A percentile compares a stretch with the other conserved stretches of the same genome.
Evolutionary conservation across 768 basidiomycete species (phyloP).

Genomic region (Collybia mongolica): DNA sequence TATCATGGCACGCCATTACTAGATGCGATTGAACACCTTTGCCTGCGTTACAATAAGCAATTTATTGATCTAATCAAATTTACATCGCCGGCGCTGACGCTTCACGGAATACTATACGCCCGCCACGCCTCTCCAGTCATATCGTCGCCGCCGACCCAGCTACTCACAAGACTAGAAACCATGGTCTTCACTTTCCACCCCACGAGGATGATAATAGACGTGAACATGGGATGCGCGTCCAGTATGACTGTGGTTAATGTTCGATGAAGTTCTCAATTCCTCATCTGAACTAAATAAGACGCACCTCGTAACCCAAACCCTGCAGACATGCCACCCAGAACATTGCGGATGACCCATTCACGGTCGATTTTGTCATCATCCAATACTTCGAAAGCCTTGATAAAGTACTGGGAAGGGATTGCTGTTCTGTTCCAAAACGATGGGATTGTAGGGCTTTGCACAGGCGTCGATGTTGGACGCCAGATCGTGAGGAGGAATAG

Average conservation of each 20-base stretch:
- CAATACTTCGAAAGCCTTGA: constrained; percentile 49
- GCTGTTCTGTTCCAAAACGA: constrained; percentile 23
- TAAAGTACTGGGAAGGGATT: constrained; percentile 30
- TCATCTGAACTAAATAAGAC: constrained; percentile 9
- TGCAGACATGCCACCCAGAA: constrained; percentile 83
- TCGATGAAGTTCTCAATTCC: not conserved
- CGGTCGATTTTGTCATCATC: constrained; percentile 77
- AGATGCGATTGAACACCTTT: no score
- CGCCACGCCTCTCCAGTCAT: constrained; percentile 53
- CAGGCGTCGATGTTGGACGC: constrained; percentile 46
- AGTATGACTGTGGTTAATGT: constrained; percentile 60
- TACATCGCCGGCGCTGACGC: no score
- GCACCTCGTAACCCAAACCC: constrained; percentile 83
- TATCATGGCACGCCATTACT: no score
- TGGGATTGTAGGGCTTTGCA: constrained; percentile 20
- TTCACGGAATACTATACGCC: no score
- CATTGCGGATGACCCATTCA: constrained; percentile 82
- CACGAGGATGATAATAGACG: constrained; percentile 67
- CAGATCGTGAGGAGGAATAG: constrained; percentile 82
- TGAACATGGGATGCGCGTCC: constrained; percentile 72
- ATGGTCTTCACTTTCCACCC: constrained; percentile 75
- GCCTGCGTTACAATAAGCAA: no score
- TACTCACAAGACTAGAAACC: constrained; percentile 58
- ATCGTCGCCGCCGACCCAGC: constrained; percentile 65
- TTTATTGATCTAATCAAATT: no score